These are phyloP conservation scores for Beta vulgaris DNA, from an alignment of 148 eudicot genomes.

Conservation along the genomic window DNA sequence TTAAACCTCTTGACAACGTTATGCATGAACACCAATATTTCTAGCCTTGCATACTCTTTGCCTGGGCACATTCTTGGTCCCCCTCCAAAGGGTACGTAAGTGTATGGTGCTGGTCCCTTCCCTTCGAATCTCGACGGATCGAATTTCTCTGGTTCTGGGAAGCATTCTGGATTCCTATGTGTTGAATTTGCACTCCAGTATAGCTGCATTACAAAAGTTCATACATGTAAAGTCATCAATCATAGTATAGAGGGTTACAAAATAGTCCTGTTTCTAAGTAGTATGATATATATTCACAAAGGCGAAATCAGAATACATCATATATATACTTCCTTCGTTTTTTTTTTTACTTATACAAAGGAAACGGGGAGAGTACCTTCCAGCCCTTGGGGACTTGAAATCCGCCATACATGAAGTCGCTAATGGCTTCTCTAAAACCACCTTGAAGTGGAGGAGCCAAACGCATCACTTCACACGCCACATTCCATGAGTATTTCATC, in stretches of 20 bases:
- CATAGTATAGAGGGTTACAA: too few relatives aligned
- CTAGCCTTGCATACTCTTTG: conserved; percentile 29
- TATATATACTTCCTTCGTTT: too few relatives aligned
- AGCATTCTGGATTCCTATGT: conserved; percentile 26
- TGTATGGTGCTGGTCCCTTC: conserved; percentile 28
- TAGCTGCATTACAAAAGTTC: not conserved
- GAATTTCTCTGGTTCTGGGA: conserved; percentile 26
- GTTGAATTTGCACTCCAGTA: conserved; percentile 33
- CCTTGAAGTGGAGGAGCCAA: conserved; percentile 33
- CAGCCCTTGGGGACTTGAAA: conserved; percentile 34
- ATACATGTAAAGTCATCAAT: not conserved
- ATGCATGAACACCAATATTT: conserved; percentile 31
- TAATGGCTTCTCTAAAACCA: conserved; percentile 30
- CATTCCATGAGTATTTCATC: conserved; percentile 39
- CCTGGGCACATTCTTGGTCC: conserved; percentile 34
- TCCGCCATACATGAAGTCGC: conserved; percentile 32
- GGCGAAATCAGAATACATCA: too few relatives aligned
- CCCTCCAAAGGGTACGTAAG: conserved; percentile 30
- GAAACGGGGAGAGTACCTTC: conserved; percentile 30
- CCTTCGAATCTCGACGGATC: conserved; percentile 28
- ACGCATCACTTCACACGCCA: conserved; percentile 38
- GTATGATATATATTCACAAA: too few relatives aligned
- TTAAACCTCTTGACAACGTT: conserved; percentile 28
- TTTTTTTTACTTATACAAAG: too few relatives aligned
- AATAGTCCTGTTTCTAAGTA: too few relatives aligned